Evolutionary conservation across 306 rosid genomes (phyloP).

Genomic region (barrel medic (Medicago truncatula)): DNA sequence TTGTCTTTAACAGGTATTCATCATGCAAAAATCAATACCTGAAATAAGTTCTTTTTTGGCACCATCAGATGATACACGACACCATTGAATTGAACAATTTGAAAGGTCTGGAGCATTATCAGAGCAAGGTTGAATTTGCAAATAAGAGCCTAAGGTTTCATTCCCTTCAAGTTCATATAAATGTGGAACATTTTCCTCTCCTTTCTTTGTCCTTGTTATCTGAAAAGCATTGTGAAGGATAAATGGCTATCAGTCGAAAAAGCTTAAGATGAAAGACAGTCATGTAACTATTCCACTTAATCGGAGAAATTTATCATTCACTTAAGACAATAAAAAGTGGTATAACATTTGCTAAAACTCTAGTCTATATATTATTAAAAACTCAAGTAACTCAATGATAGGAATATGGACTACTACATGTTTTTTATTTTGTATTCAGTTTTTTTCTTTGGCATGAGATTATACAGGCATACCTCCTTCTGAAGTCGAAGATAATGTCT

Average conservation of each 20-base stretch:
- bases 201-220: slow-evolving; percentile 78
- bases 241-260: slow-evolving; percentile 31
- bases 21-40: slow-evolving; percentile 51
- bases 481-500: slow-evolving; percentile 83
- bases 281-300: slow-evolving; percentile 16
- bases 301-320: slow-evolving; percentile 19
- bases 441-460: slow-evolving; percentile 14
- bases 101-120: slow-evolving; percentile 71
- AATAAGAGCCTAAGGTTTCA: slow-evolving; percentile 87
- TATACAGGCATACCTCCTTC: slow-evolving; percentile 71
- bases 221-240: slow-evolving; percentile 43
- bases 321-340: slow-evolving; percentile 2
- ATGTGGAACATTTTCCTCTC: slow-evolving; percentile 55
- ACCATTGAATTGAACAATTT: slow-evolving; percentile 82
- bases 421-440: too few relatives aligned
- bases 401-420: too few relatives aligned
- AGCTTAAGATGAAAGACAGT: slow-evolving; percentile 28
- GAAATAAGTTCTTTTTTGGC: slow-evolving; percentile 90
- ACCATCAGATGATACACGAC: slow-evolving; percentile 70
- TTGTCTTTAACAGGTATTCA: slow-evolving; percentile 7
- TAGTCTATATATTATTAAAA: slow-evolving; percentile 31
- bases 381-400: neutral
- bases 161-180: slow-evolving; percentile 79
- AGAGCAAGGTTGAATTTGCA: slow-evolving; percentile 72
- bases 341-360: slow-evolving; percentile 5